phyloP scores from a whole-genome alignment of 1,139 yeast species.

The Kurtzmaniella quercitrusa region DNA sequence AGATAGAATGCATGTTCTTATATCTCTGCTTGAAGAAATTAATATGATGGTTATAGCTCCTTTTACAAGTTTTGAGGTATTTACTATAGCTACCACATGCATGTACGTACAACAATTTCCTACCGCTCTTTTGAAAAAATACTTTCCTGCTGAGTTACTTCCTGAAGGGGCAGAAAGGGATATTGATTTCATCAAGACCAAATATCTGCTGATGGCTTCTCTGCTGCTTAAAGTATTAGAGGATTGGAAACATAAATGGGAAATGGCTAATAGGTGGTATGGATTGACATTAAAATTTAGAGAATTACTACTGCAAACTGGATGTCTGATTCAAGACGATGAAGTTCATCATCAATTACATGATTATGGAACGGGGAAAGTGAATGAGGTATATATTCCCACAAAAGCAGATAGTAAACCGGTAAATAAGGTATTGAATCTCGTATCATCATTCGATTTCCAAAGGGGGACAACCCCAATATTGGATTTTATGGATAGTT shows the following conservation, averaged over 20 bases:
- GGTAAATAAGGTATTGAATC: background rate
- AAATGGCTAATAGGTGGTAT: conserved; percentile 23
- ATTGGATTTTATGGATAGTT: conserved; percentile 17
- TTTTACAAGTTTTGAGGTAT: conserved; percentile 34
- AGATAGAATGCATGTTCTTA: conserved; percentile 12
- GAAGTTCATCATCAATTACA: conserved; percentile 19
- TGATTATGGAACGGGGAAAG: conserved; percentile 24
- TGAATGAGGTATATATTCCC: conserved; percentile 16
- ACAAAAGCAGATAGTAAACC: background rate
- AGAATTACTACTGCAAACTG: conserved; percentile 13
- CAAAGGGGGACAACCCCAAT: conserved; percentile 11
- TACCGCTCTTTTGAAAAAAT: conserved; percentile 11
- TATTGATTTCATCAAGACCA: conserved; percentile 12
- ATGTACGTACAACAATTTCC: conserved; percentile 30
- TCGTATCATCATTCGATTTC: background rate
- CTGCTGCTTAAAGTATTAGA: conserved; percentile 16
- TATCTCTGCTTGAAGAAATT: background rate
- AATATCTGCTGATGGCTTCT: conserved; percentile 16
- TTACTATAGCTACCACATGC: conserved; percentile 30
- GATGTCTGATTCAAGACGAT: conserved; percentile 15
- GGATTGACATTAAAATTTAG: conserved; percentile 17
- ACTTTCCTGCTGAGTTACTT: conserved; percentile 1
- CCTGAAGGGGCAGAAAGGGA: conserved; percentile 3
- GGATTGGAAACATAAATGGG: conserved; percentile 23
- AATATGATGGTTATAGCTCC: conserved; percentile 33